These are phyloP conservation scores for Trypanosoma vivax DNA, from an alignment of 208 protist genomes.

Conservation along the genomic window DNA sequence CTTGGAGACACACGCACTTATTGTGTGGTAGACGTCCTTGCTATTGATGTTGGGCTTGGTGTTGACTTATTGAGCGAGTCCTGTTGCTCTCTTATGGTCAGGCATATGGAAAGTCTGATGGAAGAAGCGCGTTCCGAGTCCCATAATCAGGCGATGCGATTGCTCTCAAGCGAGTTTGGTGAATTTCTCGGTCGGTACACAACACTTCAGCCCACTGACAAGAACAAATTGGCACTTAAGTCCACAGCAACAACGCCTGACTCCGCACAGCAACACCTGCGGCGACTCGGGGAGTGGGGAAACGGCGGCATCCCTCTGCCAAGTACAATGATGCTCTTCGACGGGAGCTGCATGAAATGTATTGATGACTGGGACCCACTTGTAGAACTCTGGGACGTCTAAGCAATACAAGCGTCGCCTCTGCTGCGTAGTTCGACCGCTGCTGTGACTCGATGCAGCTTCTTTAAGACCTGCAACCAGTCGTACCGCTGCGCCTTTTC, in stretches of 20 bases:
- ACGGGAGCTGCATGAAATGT: slow-evolving; percentile 31
- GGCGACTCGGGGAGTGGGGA: slow-evolving; percentile 39
- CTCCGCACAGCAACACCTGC: slow-evolving; percentile 66
- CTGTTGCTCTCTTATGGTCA: slow-evolving; percentile 45
- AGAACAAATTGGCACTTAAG: slow-evolving; percentile 57
- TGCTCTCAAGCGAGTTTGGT: slow-evolving; percentile 44
- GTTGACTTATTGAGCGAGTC: slow-evolving; percentile 39
- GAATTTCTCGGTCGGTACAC: slow-evolving; percentile 70
- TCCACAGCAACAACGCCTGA: slow-evolving; percentile 36
- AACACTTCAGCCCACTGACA: slow-evolving; percentile 37
- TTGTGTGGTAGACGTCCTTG: slow-evolving; percentile 20
- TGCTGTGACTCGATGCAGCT: background rate
- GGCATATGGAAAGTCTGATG: slow-evolving; percentile 31
- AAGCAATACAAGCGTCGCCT: background rate
- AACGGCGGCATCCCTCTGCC: slow-evolving; percentile 60
- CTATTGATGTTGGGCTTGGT: slow-evolving; percentile 61
- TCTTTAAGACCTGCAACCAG: no score
- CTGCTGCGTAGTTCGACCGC: no score
- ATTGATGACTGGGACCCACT: slow-evolving; percentile 64
- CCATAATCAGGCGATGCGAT: slow-evolving; percentile 68
- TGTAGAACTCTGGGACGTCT: slow-evolving; percentile 32
- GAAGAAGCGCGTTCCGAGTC: slow-evolving; percentile 34
- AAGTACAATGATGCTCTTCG: slow-evolving; percentile 44
- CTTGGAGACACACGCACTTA: slow-evolving; percentile 6
- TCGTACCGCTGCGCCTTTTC: no score